These are phyloP conservation scores for Evernia prunastri DNA, from an alignment of 495 filamentous ascomycete species.

Conservation along the genomic window DNA sequence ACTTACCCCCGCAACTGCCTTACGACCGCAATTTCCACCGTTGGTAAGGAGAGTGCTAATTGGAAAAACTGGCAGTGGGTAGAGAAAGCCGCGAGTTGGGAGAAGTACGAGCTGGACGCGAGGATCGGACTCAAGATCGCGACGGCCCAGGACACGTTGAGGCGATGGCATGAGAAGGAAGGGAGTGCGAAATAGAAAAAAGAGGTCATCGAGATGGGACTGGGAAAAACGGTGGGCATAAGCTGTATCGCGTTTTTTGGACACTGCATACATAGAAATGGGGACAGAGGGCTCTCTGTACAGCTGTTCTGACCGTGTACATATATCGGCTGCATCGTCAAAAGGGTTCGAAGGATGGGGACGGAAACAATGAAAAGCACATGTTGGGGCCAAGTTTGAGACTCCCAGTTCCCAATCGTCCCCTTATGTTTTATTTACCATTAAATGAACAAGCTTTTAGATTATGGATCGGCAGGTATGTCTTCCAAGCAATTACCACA, in stretches of 20 bases:
- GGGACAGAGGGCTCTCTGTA: not conserved
- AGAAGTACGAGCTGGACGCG: conserved; percentile 78
- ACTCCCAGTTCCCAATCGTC: too few species aligned
- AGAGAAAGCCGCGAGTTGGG: conserved; percentile 76
- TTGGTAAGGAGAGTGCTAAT: not conserved
- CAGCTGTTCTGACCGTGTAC: not conserved
- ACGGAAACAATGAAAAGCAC: not conserved
- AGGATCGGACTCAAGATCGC: conserved; percentile 80
- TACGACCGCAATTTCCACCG: not conserved
- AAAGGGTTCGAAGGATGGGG: too few species aligned
- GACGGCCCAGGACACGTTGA: conserved; percentile 70
- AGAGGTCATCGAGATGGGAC: not conserved
- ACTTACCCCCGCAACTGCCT: not conserved
- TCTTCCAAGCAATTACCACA: too few species aligned
- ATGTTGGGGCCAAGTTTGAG: too few species aligned
- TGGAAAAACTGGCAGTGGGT: conserved; percentile 41
- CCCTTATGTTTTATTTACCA: too few species aligned
- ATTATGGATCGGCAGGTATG: too few species aligned
- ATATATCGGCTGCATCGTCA: not conserved
- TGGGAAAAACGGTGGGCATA: not conserved
- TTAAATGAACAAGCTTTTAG: too few species aligned
- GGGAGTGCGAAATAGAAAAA: conserved; percentile 4
- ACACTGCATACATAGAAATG: not conserved
- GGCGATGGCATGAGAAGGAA: conserved; percentile 48
- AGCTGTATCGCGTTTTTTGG: not conserved